Evolutionary conservation across 2,329 filamentous ascomycete genomes (phyloP), one percentile per base, ranked within the genome.

Genomic region (Phialemonium atrogriseum): DNA sequence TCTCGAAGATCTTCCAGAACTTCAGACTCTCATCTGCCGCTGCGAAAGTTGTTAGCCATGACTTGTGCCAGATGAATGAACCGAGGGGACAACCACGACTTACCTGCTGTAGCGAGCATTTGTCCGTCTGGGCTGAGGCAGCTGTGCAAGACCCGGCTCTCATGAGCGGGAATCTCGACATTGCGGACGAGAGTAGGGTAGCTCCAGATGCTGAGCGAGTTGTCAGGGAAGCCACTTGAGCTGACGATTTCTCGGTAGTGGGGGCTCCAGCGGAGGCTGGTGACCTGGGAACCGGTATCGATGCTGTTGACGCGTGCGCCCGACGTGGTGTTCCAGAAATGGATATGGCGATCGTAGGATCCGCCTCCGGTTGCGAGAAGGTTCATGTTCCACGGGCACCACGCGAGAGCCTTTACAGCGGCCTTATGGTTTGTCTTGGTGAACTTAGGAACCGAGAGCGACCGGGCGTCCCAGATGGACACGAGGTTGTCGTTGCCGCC

Each of bases 1-100:
- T 95, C 73, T 98, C 91, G 53, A 98, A 98, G 48, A 98, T 73
- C 78, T 98, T 98, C 91, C 91, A 98, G 73, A 98, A 98, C 68
- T 98, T 98, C 59, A 98, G 72, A 54, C 82, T 89, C 70, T 98
- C 91, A 51, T 98, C 91, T 22, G 89, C 88, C 47, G 89, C 84
- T 77, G 22, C 28, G 41, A 19, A 31, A 22, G 6, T 31, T 26
- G 38, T 56, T 48, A 59, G 56, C 42, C 44, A 44, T 23, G 15
- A 16, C 13, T 0, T n/a, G 26, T 5, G 13, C 16, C 8, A 22
- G n/a, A 22, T 8, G n/a, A 22, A 22, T 8, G 20, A 22, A 8
- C 20, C n/a, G n/a, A 30, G 11, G 24, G 13, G 6, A 20, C 10
- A 17, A n/a, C n/a, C n/a, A n/a, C n/a, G 17, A 33, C 72, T 66